Evolutionary conservation across 139 green algal species (phyloP), one percentile per base, ranked within the genome.

Genomic region (Astrephomene gubernaculifera): DNA sequence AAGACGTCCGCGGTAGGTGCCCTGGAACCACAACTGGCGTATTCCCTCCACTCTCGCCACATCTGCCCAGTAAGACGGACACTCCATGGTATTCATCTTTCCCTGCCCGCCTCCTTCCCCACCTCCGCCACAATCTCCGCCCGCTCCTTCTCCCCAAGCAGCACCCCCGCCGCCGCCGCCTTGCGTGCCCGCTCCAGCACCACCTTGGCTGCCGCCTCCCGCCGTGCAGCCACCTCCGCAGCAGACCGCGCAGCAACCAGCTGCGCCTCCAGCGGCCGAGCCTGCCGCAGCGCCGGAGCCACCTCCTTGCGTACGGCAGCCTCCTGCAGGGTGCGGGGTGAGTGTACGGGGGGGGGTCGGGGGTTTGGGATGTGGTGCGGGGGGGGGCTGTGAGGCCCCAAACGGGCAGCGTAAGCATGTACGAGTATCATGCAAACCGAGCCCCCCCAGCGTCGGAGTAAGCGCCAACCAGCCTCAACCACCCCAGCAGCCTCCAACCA

Each of bases 151-250:
- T 65, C 63, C 31, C 22, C 39, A n/a, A 85, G 79, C 43, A 85
- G 63, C 79, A 76, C 79, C 1, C 79, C 79, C 44, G 43, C 31
- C 31, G 33, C 63, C 43, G 79, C 79, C 19, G 79, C 79, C 79
- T 76, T 75, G 63, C 64, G 63, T 22, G 79, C 79, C 41, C 63
- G 79, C 44, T 85, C 79, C 64, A 85, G 45, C n/a, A 85, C 79
- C 79, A 84, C 64, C 79, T 85, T 85, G 79, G 63, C 19, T 0
- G 79, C 79, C 31, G 12, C 0, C 79, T 85, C 79, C 63, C 75
- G 43, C 63, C 67, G 63, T 44, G 64, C 79, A 1, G 79, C 79
- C 33, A 27, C 24, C 63, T 74, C 79, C 22, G 79, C 79, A 31
- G 53, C 53, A 43, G 36, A 53, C 1, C 25, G 21, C 7, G 79